Base-by-base conservation (phyloP, 768 basidiomycete species). In the Trametes coccinea region DNA sequence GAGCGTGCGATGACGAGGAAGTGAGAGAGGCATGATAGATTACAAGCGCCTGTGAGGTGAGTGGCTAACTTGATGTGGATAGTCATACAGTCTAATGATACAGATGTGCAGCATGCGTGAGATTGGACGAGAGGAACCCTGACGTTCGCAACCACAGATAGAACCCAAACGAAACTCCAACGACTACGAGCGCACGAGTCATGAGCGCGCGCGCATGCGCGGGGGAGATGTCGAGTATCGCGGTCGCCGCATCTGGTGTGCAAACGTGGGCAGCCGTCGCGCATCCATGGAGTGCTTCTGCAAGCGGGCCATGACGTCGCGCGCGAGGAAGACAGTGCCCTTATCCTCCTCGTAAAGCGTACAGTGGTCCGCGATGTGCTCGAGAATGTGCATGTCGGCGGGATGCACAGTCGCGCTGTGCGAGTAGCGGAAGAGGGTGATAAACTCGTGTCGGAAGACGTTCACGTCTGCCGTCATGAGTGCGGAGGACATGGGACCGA, bases 371-470 rank as follows among this genome's bases (percentile, higher is more conserved):
- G 66, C 71, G 67, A 76, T 67, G 37, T 69, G 66, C 62, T 73
- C 72, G 63, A 76, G 67, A 59, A 76, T 67, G 61, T 65, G 73
- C 41, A 76, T 62, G 67, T 76, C 75, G 2, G 73, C 65, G 17
- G 75, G 74, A 61, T 76, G 75, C 29, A 76, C 67, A 39, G 66
- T 55, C 16, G 72, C 67, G 51, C 66, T 59, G 61, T 76, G 74
- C 43, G 75, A 75, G 66, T 71, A 76, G 53, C 75, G 74, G 71
- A 76, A 76, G 64, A 73, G 73, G 56, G 72, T 76, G 70, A 73
- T 74, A 70, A 76, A 76, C 54, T 76, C 75, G 71, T 76, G 75
- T 29, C 72, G 70, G 64, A 75, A 76, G 60, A 76, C 68, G 44
- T 64, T 59, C 27, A 72, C 71, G 68, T 74, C 73, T 29, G 73